Base-by-base conservation (phyloP, 2,329 filamentous ascomycete genomes). In the Lomentospora prolificans region DNA sequence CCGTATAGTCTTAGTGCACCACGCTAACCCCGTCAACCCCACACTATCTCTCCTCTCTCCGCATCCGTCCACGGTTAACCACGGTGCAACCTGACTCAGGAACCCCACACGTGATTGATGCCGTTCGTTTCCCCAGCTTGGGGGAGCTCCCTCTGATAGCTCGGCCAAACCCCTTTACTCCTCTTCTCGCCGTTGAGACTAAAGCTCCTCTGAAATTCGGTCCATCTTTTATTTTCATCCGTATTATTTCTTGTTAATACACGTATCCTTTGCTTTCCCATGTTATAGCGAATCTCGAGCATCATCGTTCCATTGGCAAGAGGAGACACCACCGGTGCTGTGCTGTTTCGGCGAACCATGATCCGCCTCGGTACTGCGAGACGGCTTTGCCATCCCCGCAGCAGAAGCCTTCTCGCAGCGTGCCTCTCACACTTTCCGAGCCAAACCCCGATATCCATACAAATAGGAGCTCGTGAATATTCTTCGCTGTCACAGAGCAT, bases 341-440 rank as follows among this genome's bases (percentile, higher is more conserved):
- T n/a, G n/a, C n/a, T n/a, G n/a, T n/a, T n/a, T n/a, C n/a, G n/a
- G n/a, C n/a, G n/a, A n/a, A 25, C 7, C n/a, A 53, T 53, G 51
- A 39, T 36, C 10, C 19, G 33, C 31, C 31, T 53, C 51, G 51
- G 31, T 27, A 53, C 19, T 27, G 51, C 51, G 30, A 53, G 51
- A 33, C 51, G 51, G 33, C 31, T 25, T n/a, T 53, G 33, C 51
- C 17, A n/a, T 14, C 51, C 31, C 51, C 51, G 51, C 51, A 39
- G 14, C 51, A 8, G 19, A 3, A n/a, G 31, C 14, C 51, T 53
- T 17, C 30, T 39, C 31, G 14, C 30, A 9, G 22, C 10, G 10
- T 48, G 22, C 22, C 44, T 48, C 44, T 12, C 30, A 12, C 30
- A 6, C 30, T 33, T 12, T 7, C 7, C 30, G 30, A 33, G 7